phyloP scores from a whole-genome alignment of 345 rosid genomes.

The Iberis pinnata region DNA sequence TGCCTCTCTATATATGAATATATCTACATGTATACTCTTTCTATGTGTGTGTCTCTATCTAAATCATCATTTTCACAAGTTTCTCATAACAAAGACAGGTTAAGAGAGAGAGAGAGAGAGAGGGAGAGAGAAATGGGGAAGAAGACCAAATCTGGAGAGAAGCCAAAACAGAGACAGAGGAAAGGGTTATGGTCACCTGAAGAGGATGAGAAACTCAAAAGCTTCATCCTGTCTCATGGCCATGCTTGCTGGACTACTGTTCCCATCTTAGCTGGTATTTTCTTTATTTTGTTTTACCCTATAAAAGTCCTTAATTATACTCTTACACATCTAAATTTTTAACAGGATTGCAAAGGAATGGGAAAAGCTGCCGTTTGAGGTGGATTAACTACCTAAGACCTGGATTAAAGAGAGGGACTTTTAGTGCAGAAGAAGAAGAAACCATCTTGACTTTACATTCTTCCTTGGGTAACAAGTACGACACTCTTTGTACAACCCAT shows the following conservation, averaged over 20 bases:
- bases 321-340: not conserved
- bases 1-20: too few species aligned
- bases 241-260: constrained; percentile 85
- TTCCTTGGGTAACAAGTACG: constrained; percentile 85
- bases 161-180: constrained; percentile 53
- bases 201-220: constrained; percentile 74
- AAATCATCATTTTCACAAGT: not conserved
- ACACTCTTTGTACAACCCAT: constrained; percentile 1
- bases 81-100: constrained; percentile 2
- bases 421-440: constrained; percentile 59
- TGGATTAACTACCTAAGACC: constrained; percentile 95
- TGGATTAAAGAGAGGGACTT: constrained; percentile 63
- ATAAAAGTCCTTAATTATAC: not conserved
- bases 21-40: not conserved
- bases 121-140: constrained; percentile 3
- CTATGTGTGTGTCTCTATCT: constrained; percentile 17
- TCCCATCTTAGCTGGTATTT: constrained; percentile 78
- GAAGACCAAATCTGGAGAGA: constrained; percentile 42
- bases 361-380: constrained; percentile 90
- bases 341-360: constrained; percentile 75
- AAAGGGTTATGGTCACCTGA: constrained; percentile 98
- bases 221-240: constrained; percentile 57
- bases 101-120: too few species aligned
- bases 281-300: constrained; percentile 14
- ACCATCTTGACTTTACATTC: constrained; percentile 59